Evolutionary conservation across 2,329 filamentous ascomycete genomes (phyloP), one percentile per base, ranked within the genome.

Genomic region (Parascedosporium putredinis): DNA sequence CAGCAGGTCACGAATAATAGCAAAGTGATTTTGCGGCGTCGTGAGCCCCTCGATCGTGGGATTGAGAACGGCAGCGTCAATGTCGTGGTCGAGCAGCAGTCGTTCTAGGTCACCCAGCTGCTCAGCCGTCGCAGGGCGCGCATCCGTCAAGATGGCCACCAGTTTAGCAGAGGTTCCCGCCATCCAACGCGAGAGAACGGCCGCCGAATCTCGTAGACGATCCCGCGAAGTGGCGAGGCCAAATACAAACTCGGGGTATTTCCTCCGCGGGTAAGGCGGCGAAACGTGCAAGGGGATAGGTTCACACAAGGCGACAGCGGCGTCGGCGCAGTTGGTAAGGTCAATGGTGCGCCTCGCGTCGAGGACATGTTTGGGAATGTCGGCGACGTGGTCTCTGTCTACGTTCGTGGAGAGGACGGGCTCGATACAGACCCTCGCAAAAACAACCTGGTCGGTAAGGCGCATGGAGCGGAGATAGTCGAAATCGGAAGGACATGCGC

Each of bases 21-120:
- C 68, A 58, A 81, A 81, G 57, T 81, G 78, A 34, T 77, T 75
- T 53, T 78, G 69, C 42, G 76, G 73, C 24, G 74, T 68, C 3
- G 60, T 64, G 27, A 67, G 65, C 4, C 53, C 55, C 22, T 55
- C 57, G 48, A 66, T 59, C 52, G 61, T 60, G 2, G 66, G 66
- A 1, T 57, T 59, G 27, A 63, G 58, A 10, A 69, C 56, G 8
- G 55, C 60, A 12, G 65, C 58, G n/a, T 65, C 55, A 29, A 72
- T 61, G 10, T 60, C 63, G 3, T 59, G 55, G n/a, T 52, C 49
- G 24, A 51, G 55, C 27, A 61, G 67, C 14, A 58, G 52, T 10
- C 51, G 49, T 3, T 64, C 62, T 5, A 67, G 60, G 5, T 55
- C 53, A 9, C 62, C 58, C 12, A 71, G 59, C 5, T 63, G 55